phyloP scores from a whole-genome alignment of 2,329 filamentous ascomycete species.

The Colletotrichum falcatum region DNA sequence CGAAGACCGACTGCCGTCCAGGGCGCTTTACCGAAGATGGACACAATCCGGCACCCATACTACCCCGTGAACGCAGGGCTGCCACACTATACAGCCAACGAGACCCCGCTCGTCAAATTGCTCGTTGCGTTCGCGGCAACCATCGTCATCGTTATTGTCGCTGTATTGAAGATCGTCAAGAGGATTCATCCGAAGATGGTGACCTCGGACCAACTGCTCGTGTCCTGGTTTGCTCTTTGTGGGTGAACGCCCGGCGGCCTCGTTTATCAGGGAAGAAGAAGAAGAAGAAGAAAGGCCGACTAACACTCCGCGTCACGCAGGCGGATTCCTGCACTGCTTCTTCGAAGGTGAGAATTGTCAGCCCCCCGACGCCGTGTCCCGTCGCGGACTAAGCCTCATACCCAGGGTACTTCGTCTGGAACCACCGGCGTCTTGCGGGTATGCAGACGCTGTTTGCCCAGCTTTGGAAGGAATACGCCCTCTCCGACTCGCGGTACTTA shows the following conservation, averaged over 20 bases:
- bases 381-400: not conserved
- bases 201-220: constrained; percentile 56
- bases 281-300: constrained; percentile 8
- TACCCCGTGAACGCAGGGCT: constrained; percentile 59
- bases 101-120: constrained; percentile 53
- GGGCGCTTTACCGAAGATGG: not conserved
- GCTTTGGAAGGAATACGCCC: constrained; percentile 92
- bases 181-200: constrained; percentile 49
- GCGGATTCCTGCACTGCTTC: constrained; percentile 78
- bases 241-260: constrained; percentile 44
- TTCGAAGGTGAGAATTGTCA: constrained; percentile 74
- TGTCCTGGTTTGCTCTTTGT: constrained; percentile 69
- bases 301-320: constrained; percentile 51
- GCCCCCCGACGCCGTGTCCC: not conserved
- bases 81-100: constrained; percentile 60
- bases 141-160: constrained; percentile 51
- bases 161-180: constrained; percentile 48
- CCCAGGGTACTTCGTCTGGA: constrained; percentile 78
- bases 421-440: constrained; percentile 73
- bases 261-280: not conserved
- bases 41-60: constrained; percentile 59
- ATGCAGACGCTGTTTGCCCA: constrained; percentile 83
- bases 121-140: constrained; percentile 53
- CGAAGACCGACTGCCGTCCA: not conserved
- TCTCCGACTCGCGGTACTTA: constrained; percentile 89